Conservation (phyloP, 129 eudicot species). For the Flaveria ramosissima region DNA sequence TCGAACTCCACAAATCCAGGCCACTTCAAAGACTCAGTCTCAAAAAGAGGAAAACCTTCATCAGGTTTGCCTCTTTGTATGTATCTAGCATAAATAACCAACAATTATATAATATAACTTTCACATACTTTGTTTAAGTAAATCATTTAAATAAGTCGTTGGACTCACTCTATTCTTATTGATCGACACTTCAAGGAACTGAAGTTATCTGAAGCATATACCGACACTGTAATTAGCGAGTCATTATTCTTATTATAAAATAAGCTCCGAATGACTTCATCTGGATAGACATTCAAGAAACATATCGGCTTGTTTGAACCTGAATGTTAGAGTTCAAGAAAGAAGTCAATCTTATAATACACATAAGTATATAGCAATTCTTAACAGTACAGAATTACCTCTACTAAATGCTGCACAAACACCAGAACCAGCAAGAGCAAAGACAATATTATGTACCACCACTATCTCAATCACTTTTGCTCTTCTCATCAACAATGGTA, state of each 20-base stretch:
- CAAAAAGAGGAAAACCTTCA: slow-evolving; percentile 77
- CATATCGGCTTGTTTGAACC: slow-evolving; percentile 76
- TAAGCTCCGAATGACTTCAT: slow-evolving; percentile 78
- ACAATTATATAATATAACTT: slow-evolving; percentile 4
- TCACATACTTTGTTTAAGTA: neutral
- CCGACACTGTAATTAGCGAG: slow-evolving; percentile 76
- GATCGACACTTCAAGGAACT: slow-evolving; percentile 77
- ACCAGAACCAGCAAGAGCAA: slow-evolving; percentile 81
- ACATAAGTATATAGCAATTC: slow-evolving; percentile 3
- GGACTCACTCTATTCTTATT: slow-evolving; percentile 67
- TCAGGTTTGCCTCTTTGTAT: slow-evolving; percentile 74
- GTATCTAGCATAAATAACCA: slow-evolving; percentile 36
- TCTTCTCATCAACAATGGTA: slow-evolving; percentile 60
- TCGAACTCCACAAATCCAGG: slow-evolving; percentile 80
- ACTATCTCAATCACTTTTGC: slow-evolving; percentile 73
- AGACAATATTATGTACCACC: slow-evolving; percentile 75
- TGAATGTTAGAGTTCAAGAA: slow-evolving; percentile 38
- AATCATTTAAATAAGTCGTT: neutral
- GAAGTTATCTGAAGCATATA: slow-evolving; percentile 68
- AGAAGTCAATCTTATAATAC: neutral
- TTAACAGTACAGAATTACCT: slow-evolving; percentile 36
- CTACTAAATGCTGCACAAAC: slow-evolving; percentile 82
- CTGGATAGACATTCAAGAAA: slow-evolving; percentile 67
- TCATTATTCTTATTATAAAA: slow-evolving; percentile 73
- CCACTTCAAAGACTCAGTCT: slow-evolving; percentile 70